Percentiles rank a stretch among this genome's conserved stretches.
Conservation (phyloP, 495 filamentous ascomycete species). For the Chaetomidium leptoderma region DNA sequence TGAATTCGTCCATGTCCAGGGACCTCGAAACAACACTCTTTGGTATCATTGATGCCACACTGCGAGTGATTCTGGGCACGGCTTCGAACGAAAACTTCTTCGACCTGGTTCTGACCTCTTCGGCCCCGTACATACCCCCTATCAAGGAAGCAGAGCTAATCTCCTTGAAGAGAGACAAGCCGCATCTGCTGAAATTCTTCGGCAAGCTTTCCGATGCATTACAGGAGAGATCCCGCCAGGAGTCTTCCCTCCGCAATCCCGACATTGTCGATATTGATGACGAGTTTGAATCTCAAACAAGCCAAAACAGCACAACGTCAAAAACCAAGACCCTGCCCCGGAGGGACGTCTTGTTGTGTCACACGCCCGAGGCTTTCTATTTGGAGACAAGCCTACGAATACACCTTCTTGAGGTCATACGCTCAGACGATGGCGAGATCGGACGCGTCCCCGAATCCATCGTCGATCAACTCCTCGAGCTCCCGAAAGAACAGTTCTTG, state of each 20-base stretch:
- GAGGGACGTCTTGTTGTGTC: conserved; percentile 43
- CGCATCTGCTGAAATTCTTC: conserved; percentile 37
- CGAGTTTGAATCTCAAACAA: conserved; percentile 56
- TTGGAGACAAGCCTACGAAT: conserved; percentile 39
- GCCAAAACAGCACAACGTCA: conserved; percentile 38
- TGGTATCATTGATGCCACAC: conserved; percentile 29
- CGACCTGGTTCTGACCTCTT: conserved; percentile 33
- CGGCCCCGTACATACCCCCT: conserved; percentile 39
- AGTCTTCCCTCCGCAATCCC: conserved; percentile 28
- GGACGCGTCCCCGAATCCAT: conserved; percentile 41
- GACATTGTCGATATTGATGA: conserved; percentile 80
- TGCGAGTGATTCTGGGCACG: conserved; percentile 34
- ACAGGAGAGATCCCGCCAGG: conserved; percentile 35
- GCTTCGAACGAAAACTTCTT: conserved; percentile 35
- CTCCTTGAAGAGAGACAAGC: conserved; percentile 29
- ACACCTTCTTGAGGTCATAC: conserved; percentile 38
- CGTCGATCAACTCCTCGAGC: conserved; percentile 53
- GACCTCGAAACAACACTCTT: conserved; percentile 38
- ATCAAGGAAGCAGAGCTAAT: conserved; percentile 30
- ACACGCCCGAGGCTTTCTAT: conserved; percentile 49
- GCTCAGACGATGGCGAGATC: conserved; percentile 33
- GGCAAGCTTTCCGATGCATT: conserved; percentile 44
- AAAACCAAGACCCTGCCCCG: conserved; percentile 40
- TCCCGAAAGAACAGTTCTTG: conserved; percentile 59
- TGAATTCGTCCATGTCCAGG: conserved; percentile 39